Evolutionary conservation across 1,284 basidiomycete genomes (phyloP), one percentile per base, ranked within the genome.

Genomic region (Ceratobasidium sp.): DNA sequence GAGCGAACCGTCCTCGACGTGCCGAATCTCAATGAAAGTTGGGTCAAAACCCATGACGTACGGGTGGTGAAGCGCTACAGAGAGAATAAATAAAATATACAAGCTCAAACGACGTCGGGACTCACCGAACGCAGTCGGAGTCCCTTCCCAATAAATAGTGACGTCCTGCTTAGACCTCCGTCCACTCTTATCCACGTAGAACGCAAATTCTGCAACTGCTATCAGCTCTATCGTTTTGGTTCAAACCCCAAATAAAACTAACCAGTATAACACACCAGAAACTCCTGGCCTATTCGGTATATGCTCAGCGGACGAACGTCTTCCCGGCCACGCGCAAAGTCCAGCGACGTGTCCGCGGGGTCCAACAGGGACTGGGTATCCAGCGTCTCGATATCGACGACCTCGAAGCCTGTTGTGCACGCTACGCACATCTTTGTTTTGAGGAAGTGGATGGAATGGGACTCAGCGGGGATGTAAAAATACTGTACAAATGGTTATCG

Each of bases 401-500:
- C 98, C 86, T 99, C 98, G 84, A 99, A 99, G n/a, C 98, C 98
- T 83, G 96, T 95, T 17, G 96, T 96, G 83, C 96, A 98, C 1
- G 97, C 98, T 15, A 99, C 95, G 83, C 98, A 99, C 78, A 99
- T 91, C 86, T 95, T 96, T 75, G 97, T 98, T 88, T 98, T 98
- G 82, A 99, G 89, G 87, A 98, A 99, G 86, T 99, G 96, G 67
- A 99, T 95, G 10, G 96, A 98, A 80, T 92, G 96, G 68, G 96
- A 97, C 85, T 99, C 97, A 17, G 98, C 96, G 0, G 98, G 97
- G 78, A 99, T 98, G 85, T 99, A 99, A 86, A 99, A 99, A 85
- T 99, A 96, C 94, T 96, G 82, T 40, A 38, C 9, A 17, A 33
- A 33, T 2, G 33, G 4, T 33, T 4, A 33, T 33, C 33, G 33